Base-by-base conservation (phyloP, 176 grass and related monocot species). In the Raddia guianensis region DNA sequence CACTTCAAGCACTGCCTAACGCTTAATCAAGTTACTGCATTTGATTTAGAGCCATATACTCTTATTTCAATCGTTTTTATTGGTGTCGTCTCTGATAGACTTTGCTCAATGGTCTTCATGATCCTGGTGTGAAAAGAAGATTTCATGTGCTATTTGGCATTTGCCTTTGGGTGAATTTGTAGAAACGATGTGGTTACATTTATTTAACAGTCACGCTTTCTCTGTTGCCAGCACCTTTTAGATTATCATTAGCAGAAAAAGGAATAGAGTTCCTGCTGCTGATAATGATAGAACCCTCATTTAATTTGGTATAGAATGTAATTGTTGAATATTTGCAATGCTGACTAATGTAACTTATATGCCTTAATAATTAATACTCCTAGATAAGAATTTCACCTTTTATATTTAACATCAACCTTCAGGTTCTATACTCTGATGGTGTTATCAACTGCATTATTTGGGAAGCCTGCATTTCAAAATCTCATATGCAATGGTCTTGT, bases 341-440 rank as follows among this genome's bases (percentile, higher is more conserved):
- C 0, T 47, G 10, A 69, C 15, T 68, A 56, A 19, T 40, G 27
- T 59, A 27, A 9, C 10, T 60, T 79, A 27, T 33, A 59, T 59
- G 12, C 14, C 32, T 44, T 70, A 48, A 20, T 79, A n/a, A 80
- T 64, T 81, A 45, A 47, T 84, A 33, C 46, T 27, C 27, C 27
- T 73, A 68, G 6, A 51, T 70, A 53, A 48, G 56, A 15, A 44
- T 66, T 70, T 63, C 48, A 65, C 1, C 33, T 72, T 72, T 76
- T 51, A 82, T 66, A 35, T 66, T 44, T 20, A 9, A 62, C 49
- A 66, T 83, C 37, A 57, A 73, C 13, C 67, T 91, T 73, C 79
- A 99, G 96, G 96, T 99, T 99, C 78, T 99, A 99, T 85, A 99
- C 96, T 69, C 73, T 99, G 70, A 99, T 99, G 96, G 96, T 95